Percentiles rank a stretch among this genome's conserved stretches.
phyloP scores from a whole-genome alignment of 441 rosid species.

The Pelargonium cotyledonis region DNA sequence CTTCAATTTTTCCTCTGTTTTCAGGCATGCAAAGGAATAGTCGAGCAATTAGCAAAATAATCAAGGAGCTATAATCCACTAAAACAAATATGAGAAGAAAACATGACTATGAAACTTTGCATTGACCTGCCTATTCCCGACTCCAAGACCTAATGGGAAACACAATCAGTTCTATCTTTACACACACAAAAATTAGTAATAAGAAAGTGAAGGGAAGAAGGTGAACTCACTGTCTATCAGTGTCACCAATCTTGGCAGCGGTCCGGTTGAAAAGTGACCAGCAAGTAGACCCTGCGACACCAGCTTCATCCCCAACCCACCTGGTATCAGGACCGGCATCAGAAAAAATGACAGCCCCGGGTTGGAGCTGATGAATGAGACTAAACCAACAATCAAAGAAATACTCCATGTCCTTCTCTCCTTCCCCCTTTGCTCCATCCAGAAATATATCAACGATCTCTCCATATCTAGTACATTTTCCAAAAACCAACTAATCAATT shows the following conservation, averaged over 20 bases:
- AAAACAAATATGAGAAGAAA: too few species aligned
- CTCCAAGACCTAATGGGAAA: background rate
- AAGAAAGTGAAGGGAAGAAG: background rate
- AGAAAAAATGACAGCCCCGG: conserved; percentile 67
- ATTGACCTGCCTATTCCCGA: background rate
- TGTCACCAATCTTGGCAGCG: conserved; percentile 47
- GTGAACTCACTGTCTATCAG: conserved; percentile 48
- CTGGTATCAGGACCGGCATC: conserved; percentile 85
- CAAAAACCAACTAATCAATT: conserved; percentile 8
- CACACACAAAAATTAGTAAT: background rate
- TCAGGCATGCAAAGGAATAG: background rate
- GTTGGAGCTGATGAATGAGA: conserved; percentile 74
- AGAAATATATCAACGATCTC: conserved; percentile 69
- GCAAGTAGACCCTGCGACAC: conserved; percentile 58
- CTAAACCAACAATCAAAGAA: conserved; percentile 69
- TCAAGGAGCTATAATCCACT: background rate
- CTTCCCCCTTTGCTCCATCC: conserved; percentile 85
- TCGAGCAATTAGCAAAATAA: background rate
- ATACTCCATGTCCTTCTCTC: conserved; percentile 72
- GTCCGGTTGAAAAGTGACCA: conserved; percentile 84
- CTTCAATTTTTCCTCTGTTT: background rate
- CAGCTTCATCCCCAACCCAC: conserved; percentile 83
- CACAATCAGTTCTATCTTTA: background rate
- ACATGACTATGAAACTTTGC: background rate
- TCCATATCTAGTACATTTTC: conserved; percentile 51